A percentile compares a stretch with the other conserved stretches of the same genome.
These are phyloP conservation scores for Starmerella bacillaris DNA, from an alignment of 805 yeast genomes.

Conservation along the genomic window DNA sequence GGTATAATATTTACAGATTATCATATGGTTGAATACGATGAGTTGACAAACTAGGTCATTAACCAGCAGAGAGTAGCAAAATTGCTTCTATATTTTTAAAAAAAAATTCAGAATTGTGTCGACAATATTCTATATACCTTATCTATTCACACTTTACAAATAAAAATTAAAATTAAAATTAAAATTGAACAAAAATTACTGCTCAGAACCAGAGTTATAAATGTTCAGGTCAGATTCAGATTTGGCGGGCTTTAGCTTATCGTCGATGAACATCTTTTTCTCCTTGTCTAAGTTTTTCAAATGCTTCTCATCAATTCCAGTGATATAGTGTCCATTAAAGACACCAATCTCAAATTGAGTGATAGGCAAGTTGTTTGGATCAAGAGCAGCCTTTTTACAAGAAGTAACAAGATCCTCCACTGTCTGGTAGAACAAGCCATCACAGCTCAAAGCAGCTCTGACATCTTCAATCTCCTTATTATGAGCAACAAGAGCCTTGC, in stretches of 20 bases:
- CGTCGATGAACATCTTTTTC: conserved; percentile 55
- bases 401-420: conserved; percentile 69
- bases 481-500: conserved; percentile 81
- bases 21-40: no score
- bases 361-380: conserved; percentile 23
- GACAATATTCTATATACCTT: no score
- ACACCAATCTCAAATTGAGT: conserved; percentile 85
- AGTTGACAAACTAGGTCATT: no score
- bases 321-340: conserved; percentile 81
- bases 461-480: conserved; percentile 58
- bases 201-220: conserved; percentile 26
- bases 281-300: conserved; percentile 63
- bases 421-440: conserved; percentile 73
- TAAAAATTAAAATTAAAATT: no score
- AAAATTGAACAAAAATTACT: no score
- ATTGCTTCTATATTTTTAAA: no score
- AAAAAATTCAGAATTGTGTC: no score
- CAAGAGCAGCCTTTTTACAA: conserved; percentile 32
- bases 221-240: conserved; percentile 58
- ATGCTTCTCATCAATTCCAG: conserved; percentile 81
- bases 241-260: conserved; percentile 37
- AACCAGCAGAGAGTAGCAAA: no score
- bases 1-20: no score
- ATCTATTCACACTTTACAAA: no score
- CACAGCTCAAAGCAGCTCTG: conserved; percentile 69